Base-by-base conservation (phyloP, 2,329 filamentous ascomycete genomes). In the Pseudovirgaria hyperparasitica region DNA sequence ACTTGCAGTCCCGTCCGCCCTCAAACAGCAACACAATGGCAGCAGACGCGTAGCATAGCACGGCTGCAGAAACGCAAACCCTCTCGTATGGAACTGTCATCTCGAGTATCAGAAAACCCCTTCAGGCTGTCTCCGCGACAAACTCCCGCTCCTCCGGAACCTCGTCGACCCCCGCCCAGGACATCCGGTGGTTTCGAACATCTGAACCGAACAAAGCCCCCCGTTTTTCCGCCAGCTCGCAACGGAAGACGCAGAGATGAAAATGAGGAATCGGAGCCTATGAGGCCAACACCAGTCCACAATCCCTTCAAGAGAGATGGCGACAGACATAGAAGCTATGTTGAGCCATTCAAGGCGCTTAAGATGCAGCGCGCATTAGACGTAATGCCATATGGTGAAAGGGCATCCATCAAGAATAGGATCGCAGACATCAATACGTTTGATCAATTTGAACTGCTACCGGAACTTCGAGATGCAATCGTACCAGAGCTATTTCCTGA, bases 321-420 rank as follows among this genome's bases (percentile, higher is more conserved):
- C 33, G 39, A 18, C 40, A 38, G 22, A 47, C 40, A 31, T 33
- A 41, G 28, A 36, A 40, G 25, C 33, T 35, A 52, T 58, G 32
- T 62, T 13, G 61, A 65, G 25, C 55, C 68, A 6, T 79, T 71
- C 54, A 86, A 92, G 50, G 86, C 87, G 4, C 63, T 96, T 52
- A 93, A 92, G 59, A 96, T 96, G 87, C 87, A 94, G 50, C 73
- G 75, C 27, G 67, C 80, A 2, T 61, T 96, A 36, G 63, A 81
- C 2, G 71, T 76, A 3, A 65, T 96, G 4, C 72, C 82, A 0
- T 94, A 94, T 48, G 71, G 71, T 19, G 70, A 72, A 40, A 66
- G 73, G 30, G 58, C 55, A n/a, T 57, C 60, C 25, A 57, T 73
- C 38, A 76, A 82, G 73, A 59, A 62, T 25, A 61, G 60, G 38